A percentile compares a stretch with the other conserved stretches of the same genome.
Evolutionary conservation across 2,329 filamentous ascomycete genomes (phyloP).

Genomic region (Cryphonectria japonica): DNA sequence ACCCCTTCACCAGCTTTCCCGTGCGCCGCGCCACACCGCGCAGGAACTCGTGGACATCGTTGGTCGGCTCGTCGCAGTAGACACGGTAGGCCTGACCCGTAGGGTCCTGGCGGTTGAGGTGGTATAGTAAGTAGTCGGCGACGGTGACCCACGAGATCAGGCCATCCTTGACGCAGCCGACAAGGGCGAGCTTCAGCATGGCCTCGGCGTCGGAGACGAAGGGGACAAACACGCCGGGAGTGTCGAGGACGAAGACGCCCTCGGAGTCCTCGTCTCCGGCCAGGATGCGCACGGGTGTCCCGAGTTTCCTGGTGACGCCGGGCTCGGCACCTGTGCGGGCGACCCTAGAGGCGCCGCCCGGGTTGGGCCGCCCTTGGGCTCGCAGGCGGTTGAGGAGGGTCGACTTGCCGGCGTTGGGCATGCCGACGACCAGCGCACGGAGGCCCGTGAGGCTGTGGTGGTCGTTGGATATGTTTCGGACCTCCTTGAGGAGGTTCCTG

Average conservation of each 20-base stretch:
- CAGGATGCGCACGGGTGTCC: conserved; percentile 78
- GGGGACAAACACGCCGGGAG: conserved; percentile 92
- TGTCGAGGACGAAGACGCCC: conserved; percentile 86
- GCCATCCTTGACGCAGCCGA: conserved; percentile 87
- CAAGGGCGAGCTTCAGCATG: conserved; percentile 95
- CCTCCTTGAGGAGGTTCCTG: conserved; percentile 48
- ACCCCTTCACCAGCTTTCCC: conserved; percentile 76
- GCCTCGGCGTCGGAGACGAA: conserved; percentile 82
- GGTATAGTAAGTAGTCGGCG: conserved; percentile 88
- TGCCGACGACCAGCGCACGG: conserved; percentile 86
- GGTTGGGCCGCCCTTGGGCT: conserved; percentile 59
- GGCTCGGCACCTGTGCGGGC: conserved; percentile 85
- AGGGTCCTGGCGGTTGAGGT: conserved; percentile 72
- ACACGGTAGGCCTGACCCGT: conserved; percentile 56
- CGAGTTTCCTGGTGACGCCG: conserved; percentile 85
- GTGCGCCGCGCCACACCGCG: conserved; percentile 71
- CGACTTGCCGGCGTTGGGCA: conserved; percentile 98
- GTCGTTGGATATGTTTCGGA: conserved; percentile 53
- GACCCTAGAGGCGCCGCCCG: conserved; percentile 61
- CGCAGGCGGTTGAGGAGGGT: conserved; percentile 89
- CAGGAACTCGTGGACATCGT: conserved; percentile 78
- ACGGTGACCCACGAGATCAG: conserved; percentile 77
- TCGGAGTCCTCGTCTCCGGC: conserved; percentile 48
- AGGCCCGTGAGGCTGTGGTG: conserved; percentile 74
- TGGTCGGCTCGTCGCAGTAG: conserved; percentile 71